Conservation (phyloP, 345 rosid species). For the Populus ilicifolia region DNA sequence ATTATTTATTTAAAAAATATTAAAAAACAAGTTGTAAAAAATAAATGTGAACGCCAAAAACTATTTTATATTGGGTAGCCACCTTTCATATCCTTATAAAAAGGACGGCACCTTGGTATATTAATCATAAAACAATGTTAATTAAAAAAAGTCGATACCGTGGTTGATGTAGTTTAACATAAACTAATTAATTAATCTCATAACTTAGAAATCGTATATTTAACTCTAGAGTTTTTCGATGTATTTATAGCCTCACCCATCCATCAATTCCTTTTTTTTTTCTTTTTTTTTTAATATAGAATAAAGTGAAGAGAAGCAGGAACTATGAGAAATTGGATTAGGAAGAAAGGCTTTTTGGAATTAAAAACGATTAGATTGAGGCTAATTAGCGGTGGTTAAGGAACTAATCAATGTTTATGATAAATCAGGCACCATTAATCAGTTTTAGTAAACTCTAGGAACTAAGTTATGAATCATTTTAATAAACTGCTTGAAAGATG, state of each 20-base stretch:
- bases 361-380: too few species aligned
- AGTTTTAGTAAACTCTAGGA: neutral
- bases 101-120: neutral
- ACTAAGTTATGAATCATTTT: neutral
- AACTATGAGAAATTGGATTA: too few species aligned
- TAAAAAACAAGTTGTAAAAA: too few species aligned
- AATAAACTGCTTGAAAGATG: neutral
- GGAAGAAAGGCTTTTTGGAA: neutral
- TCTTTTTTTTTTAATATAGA: neutral
- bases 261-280: neutral
- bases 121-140: neutral
- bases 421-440: too few species aligned
- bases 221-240: neutral
- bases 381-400: neutral
- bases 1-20: too few species aligned
- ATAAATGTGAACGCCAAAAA: too few species aligned
- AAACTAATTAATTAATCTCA: neutral
- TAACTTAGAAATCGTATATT: neutral
- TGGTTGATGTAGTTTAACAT: neutral
- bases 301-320: neutral
- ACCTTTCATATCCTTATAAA: neutral
- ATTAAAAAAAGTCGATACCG: neutral
- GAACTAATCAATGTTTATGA: too few species aligned
- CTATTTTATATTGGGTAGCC: too few species aligned
- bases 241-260: neutral